phyloP scores from a whole-genome alignment of 2,329 filamentous ascomycete species.

The Geosmithia flava region DNA sequence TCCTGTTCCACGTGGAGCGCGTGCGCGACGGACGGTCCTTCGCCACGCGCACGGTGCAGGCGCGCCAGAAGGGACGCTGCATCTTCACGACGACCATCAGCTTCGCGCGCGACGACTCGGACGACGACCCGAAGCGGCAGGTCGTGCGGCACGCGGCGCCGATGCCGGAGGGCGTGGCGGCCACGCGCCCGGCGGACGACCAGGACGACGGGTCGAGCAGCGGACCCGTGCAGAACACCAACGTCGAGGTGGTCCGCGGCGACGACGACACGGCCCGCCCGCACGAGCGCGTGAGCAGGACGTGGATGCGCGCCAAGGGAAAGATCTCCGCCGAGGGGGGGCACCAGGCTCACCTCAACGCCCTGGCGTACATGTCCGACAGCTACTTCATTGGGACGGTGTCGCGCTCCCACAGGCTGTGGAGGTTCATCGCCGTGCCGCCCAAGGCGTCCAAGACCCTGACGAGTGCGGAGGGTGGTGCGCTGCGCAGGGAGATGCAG shows the following conservation, averaged over 20 bases:
- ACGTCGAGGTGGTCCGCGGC: constrained; percentile 23
- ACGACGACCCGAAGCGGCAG: constrained; percentile 26
- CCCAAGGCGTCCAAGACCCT: constrained; percentile 40
- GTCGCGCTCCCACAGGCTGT: constrained; percentile 66
- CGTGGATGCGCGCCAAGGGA: constrained; percentile 67
- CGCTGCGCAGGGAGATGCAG: constrained; percentile 20
- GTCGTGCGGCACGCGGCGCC: constrained; percentile 53
- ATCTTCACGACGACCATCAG: constrained; percentile 96
- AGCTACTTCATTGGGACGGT: constrained; percentile 90
- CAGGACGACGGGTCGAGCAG: constrained; percentile 11
- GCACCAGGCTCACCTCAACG: constrained; percentile 69
- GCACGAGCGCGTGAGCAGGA: constrained; percentile 54
- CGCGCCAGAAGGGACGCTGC: constrained; percentile 71
- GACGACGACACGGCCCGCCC: constrained; percentile 33
- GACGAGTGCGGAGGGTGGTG: constrained; percentile 19
- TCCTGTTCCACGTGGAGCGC: constrained; percentile 89
- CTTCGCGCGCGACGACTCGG: constrained; percentile 52
- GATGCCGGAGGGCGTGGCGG: constrained; percentile 29
- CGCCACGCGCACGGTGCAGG: constrained; percentile 90
- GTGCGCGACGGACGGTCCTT: constrained; percentile 86
- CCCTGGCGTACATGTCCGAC: constrained; percentile 88
- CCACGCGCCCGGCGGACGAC: constrained; percentile 13
- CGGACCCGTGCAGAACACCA: constrained; percentile 31
- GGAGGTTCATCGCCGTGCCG: constrained; percentile 54
- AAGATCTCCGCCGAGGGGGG: constrained; percentile 62